These are phyloP conservation scores for Amphichorda felina DNA, from an alignment of 2,329 filamentous ascomycete species.

Conservation along the genomic window DNA sequence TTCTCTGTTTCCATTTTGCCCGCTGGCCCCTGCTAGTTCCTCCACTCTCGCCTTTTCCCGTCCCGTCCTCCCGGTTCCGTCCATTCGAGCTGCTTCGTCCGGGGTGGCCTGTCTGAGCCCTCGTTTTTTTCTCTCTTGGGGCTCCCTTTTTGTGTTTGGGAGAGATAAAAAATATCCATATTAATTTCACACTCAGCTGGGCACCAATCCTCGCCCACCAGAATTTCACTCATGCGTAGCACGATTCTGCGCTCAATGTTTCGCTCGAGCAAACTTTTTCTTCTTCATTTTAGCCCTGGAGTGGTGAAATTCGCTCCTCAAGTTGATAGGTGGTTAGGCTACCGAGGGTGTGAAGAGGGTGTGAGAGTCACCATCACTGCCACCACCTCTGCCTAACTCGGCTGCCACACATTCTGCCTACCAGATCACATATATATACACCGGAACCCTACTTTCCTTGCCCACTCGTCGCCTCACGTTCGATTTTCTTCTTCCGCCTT, in stretches of 20 bases:
- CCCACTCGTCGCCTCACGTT: background rate
- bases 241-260: too few species aligned
- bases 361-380: background rate
- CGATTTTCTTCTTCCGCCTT: constrained; percentile 1
- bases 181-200: background rate
- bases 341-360: too few species aligned
- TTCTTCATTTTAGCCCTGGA: too few species aligned
- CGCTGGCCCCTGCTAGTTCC: background rate
- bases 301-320: too few species aligned
- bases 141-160: background rate
- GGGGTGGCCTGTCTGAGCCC: background rate
- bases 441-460: background rate
- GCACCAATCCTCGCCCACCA: background rate
- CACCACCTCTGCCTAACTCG: background rate
- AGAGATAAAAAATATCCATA: background rate
- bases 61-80: background rate
- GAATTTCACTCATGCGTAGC: too few species aligned
- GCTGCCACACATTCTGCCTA: too few species aligned
- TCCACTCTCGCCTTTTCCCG: background rate
- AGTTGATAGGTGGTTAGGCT: too few species aligned
- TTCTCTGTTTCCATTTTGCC: background rate
- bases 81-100: background rate
- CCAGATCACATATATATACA: background rate
- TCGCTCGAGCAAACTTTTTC: too few species aligned
- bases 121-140: background rate